phyloP scores from a whole-genome alignment of 2,329 filamentous ascomycete genomes.

The Coniochaeta ligniaria region DNA sequence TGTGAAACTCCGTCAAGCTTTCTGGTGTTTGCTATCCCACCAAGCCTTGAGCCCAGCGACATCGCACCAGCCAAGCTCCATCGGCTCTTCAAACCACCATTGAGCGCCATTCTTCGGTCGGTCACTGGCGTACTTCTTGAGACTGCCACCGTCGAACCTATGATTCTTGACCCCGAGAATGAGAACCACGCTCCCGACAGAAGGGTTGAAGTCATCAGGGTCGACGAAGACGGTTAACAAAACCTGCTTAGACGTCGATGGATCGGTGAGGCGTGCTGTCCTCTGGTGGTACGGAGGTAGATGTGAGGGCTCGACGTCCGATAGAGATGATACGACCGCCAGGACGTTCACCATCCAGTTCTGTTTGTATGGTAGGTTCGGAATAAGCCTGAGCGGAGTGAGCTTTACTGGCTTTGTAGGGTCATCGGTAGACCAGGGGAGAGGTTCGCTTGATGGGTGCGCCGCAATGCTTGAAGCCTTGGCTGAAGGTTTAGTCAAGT shows the following conservation, averaged over 20 bases:
- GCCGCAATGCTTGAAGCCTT: neutral
- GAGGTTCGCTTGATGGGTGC: constrained; percentile 12
- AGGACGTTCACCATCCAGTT: constrained; percentile 53
- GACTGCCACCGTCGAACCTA: constrained; percentile 37
- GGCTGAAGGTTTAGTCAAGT: neutral
- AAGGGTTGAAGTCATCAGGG: constrained; percentile 38
- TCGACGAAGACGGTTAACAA: constrained; percentile 48
- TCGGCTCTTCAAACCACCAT: constrained; percentile 48
- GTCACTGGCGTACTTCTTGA: constrained; percentile 36
- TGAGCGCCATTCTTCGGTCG: constrained; percentile 14
- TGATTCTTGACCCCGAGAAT: constrained; percentile 52
- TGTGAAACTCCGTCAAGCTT: neutral
- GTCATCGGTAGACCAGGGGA: constrained; percentile 33
- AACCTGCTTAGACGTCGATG: constrained; percentile 44
- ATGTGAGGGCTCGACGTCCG: constrained; percentile 38
- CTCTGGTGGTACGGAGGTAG: constrained; percentile 44
- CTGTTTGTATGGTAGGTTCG: constrained; percentile 46
- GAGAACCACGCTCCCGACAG: constrained; percentile 40
- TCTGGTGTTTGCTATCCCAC: constrained; percentile 25
- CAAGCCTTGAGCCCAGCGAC: constrained; percentile 35
- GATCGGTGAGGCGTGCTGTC: constrained; percentile 42
- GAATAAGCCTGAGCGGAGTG: constrained; percentile 38
- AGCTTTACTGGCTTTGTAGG: constrained; percentile 40
- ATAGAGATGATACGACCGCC: constrained; percentile 39
- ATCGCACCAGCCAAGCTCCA: constrained; percentile 41